Conservation (phyloP, 108 stramenopile genomes). For the Nitzschia putrida region DNA sequence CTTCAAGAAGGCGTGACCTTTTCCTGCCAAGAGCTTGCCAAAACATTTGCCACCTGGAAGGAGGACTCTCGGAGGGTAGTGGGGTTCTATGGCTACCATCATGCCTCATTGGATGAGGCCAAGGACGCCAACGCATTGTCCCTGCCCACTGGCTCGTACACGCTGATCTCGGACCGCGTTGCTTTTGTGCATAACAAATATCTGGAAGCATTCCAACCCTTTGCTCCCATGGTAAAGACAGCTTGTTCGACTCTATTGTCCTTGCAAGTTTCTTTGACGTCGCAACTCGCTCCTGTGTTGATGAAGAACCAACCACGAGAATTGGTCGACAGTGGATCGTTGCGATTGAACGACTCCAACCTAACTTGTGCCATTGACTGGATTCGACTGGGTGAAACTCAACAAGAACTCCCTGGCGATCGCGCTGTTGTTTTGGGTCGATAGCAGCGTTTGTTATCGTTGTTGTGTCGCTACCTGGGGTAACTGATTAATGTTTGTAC, state of each 20-base stretch:
- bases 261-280: constrained; percentile 20
- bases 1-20: constrained; percentile 14
- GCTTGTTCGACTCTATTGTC: constrained; percentile 9
- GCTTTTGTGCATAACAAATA: constrained; percentile 22
- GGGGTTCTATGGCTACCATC: constrained; percentile 11
- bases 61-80: constrained; percentile 22
- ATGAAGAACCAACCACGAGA: constrained; percentile 16
- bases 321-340: not conserved
- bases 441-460: too few relatives aligned
- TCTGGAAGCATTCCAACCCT: constrained; percentile 7
- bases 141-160: not conserved
- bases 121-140: too few relatives aligned
- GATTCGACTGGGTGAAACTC: too few relatives aligned
- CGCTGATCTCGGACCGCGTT: constrained; percentile 20
- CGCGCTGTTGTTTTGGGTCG: too few relatives aligned
- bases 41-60: constrained; percentile 22
- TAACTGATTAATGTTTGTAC: too few relatives aligned
- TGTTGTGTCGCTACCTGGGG: too few relatives aligned
- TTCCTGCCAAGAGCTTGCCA: constrained; percentile 21
- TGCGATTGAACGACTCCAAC: too few relatives aligned
- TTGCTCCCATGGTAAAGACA: not conserved
- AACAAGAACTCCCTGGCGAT: too few relatives aligned
- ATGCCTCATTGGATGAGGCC: not conserved
- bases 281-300: constrained; percentile 2
- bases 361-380: too few relatives aligned